These are phyloP conservation scores for Grigorovia transvaalensis DNA, from an alignment of 805 yeast species.

Conservation along the genomic window DNA sequence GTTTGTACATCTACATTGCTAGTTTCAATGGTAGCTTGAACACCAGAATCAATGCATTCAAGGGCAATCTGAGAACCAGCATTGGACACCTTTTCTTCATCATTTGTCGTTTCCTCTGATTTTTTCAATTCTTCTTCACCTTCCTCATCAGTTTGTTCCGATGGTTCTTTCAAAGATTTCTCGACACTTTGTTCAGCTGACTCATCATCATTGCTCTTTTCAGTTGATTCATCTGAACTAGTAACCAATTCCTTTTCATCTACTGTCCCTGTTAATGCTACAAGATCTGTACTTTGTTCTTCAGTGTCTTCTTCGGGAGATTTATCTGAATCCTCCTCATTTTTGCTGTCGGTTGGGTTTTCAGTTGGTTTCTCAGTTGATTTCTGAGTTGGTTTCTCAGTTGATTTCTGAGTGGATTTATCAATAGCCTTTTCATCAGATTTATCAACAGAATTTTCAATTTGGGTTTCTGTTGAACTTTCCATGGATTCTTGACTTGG, in stretches of 20 bases:
- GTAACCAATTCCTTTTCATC: no score
- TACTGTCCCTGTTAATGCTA: background rate
- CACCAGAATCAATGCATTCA: slow-evolving; percentile 4
- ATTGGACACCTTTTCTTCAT: background rate
- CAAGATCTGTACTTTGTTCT: background rate
- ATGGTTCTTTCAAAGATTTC: no score
- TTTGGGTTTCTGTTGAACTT: background rate
- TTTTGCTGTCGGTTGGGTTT: background rate
- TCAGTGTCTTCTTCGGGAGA: no score
- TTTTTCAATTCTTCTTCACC: background rate
- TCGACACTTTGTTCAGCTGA: background rate
- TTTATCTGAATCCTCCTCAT: background rate
- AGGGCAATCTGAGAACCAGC: slow-evolving; percentile 5
- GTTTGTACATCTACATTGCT: slow-evolving; percentile 6
- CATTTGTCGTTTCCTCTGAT: background rate
- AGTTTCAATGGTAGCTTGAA: background rate
- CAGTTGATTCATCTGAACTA: background rate
- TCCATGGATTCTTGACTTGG: background rate
- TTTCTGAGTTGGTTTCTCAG: no score
- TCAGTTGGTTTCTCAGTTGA: background rate
- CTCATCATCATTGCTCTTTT: no score
- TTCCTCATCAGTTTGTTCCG: background rate
- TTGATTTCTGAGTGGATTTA: no score
- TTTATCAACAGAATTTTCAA: no score
- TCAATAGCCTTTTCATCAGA: background rate